These are phyloP conservation scores for Durotheca rogersii DNA, from an alignment of 495 filamentous ascomycete genomes.

Conservation along the genomic window DNA sequence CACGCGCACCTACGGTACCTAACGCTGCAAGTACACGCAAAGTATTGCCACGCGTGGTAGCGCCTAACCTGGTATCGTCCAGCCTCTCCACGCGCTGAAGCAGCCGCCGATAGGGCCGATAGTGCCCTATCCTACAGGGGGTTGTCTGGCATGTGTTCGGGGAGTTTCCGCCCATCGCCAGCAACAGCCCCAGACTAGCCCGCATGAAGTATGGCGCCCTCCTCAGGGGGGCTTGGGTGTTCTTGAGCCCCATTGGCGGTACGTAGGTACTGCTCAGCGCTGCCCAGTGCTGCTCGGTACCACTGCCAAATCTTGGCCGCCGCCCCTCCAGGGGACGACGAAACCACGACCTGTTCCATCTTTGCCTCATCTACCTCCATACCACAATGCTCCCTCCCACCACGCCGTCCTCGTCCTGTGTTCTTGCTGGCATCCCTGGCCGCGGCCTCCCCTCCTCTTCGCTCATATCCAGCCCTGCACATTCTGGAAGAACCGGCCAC, in stretches of 20 bases:
- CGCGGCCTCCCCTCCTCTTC: neutral
- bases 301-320: too few relatives aligned
- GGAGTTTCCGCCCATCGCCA: conserved; percentile 14
- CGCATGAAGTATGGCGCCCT: neutral
- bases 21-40: too few relatives aligned
- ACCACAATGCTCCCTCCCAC: conserved; percentile 32
- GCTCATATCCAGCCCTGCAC: neutral
- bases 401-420: conserved; percentile 8
- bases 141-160: conserved; percentile 21
- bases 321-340: conserved; percentile 34
- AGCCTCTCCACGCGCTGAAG: too few relatives aligned
- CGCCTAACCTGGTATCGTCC: too few relatives aligned
- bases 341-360: conserved; percentile 41
- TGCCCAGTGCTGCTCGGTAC: too few relatives aligned
- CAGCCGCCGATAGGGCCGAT: too few relatives aligned
- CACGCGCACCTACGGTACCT: too few relatives aligned
- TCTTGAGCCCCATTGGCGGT: conserved; percentile 27
- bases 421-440: neutral
- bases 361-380: conserved; percentile 38
- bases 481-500: conserved; percentile 11
- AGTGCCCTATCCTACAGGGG: conserved; percentile 16
- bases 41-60: too few relatives aligned
- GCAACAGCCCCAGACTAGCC: conserved; percentile 18
- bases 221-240: conserved; percentile 10
- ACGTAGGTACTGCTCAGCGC: too few relatives aligned